Percentiles rank a stretch among this genome's conserved stretches.
Conservation (phyloP, 345 rosid species). For the Eucalyptus sp. region DNA sequence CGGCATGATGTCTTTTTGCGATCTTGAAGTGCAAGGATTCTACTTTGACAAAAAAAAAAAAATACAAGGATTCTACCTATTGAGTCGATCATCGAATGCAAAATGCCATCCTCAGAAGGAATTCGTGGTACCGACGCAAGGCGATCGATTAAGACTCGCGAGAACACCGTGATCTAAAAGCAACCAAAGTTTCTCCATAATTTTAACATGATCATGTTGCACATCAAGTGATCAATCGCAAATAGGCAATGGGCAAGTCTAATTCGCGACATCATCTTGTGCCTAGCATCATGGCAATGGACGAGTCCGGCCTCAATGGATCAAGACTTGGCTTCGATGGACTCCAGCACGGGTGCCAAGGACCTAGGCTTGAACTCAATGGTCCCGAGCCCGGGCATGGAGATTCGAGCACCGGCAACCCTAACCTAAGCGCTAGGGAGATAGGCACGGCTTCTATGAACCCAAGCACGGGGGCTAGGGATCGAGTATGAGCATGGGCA, state of each 20-base stretch:
- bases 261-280: neutral
- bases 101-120: neutral
- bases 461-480: fast-evolving
- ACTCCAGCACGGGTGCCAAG: fast-evolving
- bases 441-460: fast-evolving
- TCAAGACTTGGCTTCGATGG: neutral
- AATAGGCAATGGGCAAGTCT: neutral
- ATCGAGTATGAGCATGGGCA: neutral
- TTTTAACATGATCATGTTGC: neutral
- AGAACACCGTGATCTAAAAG: neutral
- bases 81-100: fast-evolving
- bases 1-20: neutral
- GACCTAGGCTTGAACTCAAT: neutral
- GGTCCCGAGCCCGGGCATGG: neutral
- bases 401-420: neutral
- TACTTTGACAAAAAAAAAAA: neutral
- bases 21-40: neutral
- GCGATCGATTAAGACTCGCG: neutral
- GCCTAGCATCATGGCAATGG: neutral
- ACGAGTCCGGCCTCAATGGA: fast-evolving
- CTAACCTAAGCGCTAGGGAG: neutral
- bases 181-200: neutral
- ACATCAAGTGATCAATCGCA: fast-evolving
- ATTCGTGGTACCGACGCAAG: neutral
- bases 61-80: neutral